Conservation (phyloP, 768 basidiomycete genomes). For the Baorangia bicolor region DNA sequence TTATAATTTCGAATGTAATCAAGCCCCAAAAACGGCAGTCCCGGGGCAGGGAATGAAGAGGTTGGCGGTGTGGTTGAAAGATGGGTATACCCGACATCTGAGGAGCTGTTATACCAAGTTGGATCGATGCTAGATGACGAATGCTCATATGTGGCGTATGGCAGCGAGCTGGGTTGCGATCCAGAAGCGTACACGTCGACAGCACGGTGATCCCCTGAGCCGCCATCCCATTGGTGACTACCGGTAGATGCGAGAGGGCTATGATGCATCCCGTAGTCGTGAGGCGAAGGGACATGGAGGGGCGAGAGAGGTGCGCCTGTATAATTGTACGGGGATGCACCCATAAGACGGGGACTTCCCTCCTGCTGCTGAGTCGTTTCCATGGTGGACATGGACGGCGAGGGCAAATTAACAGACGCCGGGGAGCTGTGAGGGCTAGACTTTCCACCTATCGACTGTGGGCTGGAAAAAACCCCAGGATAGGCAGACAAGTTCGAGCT, state of each 20-base stretch:
- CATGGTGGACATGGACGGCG: conserved; percentile 56
- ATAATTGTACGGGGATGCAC: conserved; percentile 44
- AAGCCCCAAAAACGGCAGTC: conserved; percentile 80
- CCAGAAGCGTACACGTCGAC: conserved; percentile 46
- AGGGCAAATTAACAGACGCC: conserved; percentile 68
- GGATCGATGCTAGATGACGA: conserved; percentile 43
- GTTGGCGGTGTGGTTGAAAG: conserved; percentile 60
- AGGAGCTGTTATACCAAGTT: conserved; percentile 33
- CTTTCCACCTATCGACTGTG: conserved; percentile 42
- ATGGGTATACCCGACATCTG: conserved; percentile 40
- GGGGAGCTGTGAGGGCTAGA: conserved; percentile 76
- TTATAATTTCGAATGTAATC: conserved; percentile 82
- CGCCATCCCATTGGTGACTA: conserved; percentile 46
- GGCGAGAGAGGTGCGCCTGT: conserved; percentile 49
- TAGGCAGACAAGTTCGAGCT: conserved; percentile 40
- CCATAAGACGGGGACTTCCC: conserved; percentile 52
- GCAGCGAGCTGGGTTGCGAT: conserved; percentile 31
- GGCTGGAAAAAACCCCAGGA: conserved; percentile 58
- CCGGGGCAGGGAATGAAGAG: conserved; percentile 65
- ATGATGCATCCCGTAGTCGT: conserved; percentile 48
- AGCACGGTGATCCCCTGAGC: conserved; percentile 37
- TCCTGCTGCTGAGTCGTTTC: conserved; percentile 49
- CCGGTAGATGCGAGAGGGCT: conserved; percentile 27
- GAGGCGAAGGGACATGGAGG: conserved; percentile 52
- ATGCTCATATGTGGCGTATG: conserved; percentile 48